Evolutionary conservation across 1,284 basidiomycete genomes (phyloP).

Genomic region (Ustilago nuda): DNA sequence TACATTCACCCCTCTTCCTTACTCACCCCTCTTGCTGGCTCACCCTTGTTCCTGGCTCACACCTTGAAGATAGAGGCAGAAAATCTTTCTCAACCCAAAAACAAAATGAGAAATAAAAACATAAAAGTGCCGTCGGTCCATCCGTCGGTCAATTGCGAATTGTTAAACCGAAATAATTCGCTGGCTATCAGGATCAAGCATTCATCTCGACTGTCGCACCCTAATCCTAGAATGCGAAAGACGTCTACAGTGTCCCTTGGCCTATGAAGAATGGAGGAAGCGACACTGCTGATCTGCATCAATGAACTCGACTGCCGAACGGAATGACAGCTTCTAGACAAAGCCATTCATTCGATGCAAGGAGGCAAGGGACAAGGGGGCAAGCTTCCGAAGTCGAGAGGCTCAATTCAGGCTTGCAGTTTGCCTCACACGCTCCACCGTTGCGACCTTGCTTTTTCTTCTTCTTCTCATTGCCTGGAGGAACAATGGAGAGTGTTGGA

Average conservation of each 20-base stretch:
- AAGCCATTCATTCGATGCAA: background rate
- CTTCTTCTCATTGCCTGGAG: background rate
- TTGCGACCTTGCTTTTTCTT: background rate
- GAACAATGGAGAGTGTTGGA: background rate
- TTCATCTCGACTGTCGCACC: background rate
- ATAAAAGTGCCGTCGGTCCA: background rate
- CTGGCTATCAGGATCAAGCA: background rate
- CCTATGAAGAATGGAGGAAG: background rate
- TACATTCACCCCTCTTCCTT: too few relatives aligned
- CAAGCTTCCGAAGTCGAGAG: conserved; percentile 19
- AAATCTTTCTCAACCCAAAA: conserved; percentile 5
- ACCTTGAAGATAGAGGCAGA: background rate
- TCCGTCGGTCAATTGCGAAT: conserved; percentile 6
- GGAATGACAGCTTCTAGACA: conserved; percentile 10
- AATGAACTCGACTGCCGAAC: background rate
- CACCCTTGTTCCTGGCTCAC: too few relatives aligned
- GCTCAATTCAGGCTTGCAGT: conserved; percentile 8
- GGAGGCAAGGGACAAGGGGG: background rate
- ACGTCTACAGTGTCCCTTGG: background rate
- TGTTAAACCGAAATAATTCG: background rate
- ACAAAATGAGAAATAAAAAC: background rate
- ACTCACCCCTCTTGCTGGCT: too few relatives aligned
- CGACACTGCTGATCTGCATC: background rate
- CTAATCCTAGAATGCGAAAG: background rate
- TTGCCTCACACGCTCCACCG: too few relatives aligned